Percentiles rank a stretch among this genome's conserved stretches.
phyloP scores from a whole-genome alignment of 805 yeast species.

The Candida odintsovae region DNA sequence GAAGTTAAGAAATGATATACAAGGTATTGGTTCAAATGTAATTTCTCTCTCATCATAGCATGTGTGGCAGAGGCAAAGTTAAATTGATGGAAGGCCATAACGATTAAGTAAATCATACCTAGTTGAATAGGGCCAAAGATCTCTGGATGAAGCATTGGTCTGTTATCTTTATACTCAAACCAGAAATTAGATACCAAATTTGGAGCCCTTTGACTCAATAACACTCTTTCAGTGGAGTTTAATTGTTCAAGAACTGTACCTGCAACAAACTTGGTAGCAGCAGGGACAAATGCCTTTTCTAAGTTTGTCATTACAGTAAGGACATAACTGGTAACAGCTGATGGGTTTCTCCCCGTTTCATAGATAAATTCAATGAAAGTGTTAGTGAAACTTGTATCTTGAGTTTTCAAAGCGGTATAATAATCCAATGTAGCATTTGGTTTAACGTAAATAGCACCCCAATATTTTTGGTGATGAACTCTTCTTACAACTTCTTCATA shows the following conservation, averaged over 20 bases:
- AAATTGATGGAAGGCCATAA: constrained; percentile 64
- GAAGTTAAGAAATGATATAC: constrained; percentile 42
- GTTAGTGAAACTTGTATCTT: constrained; percentile 9
- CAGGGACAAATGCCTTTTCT: constrained; percentile 7
- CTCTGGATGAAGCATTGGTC: constrained; percentile 39
- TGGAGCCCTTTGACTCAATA: constrained; percentile 24
- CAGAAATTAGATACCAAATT: constrained; percentile 11
- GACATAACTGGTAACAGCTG: constrained; percentile 36
- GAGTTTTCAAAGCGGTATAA: constrained; percentile 13
- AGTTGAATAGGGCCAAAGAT: constrained; percentile 57
- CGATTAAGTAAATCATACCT: constrained; percentile 61
- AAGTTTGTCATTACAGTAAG: constrained; percentile 30
- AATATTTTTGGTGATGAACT: constrained; percentile 48
- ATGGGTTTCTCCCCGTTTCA: constrained; percentile 56
- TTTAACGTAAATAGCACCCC: constrained; percentile 51
- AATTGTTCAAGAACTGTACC: constrained; percentile 12
- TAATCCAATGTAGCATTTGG: constrained; percentile 35
- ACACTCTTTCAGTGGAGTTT: background rate
- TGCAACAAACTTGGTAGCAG: constrained; percentile 19
- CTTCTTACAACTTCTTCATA: constrained; percentile 32
- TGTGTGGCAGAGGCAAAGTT: constrained; percentile 49
- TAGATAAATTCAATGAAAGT: constrained; percentile 33
- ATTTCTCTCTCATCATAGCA: constrained; percentile 18
- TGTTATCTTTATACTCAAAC: constrained; percentile 30
- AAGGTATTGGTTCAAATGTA: constrained; percentile 31